Evolutionary conservation across 495 filamentous ascomycete species (phyloP).

Genomic region (Tetracladium setigerum): DNA sequence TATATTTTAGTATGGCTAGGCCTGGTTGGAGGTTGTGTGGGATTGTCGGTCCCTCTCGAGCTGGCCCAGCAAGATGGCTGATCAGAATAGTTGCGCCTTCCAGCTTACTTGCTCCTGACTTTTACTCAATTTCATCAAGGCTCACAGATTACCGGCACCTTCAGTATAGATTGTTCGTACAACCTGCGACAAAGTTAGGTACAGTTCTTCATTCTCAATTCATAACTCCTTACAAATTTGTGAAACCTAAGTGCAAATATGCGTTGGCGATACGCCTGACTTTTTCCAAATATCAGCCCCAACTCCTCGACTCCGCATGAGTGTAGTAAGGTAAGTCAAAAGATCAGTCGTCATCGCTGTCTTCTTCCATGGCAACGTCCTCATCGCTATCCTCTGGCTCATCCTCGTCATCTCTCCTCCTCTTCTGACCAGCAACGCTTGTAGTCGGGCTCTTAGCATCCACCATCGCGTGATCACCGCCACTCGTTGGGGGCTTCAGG

Average conservation of each 20-base stretch:
- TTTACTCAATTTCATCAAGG: no score
- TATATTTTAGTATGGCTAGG: slow-evolving; percentile 81
- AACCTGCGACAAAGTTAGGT: no score
- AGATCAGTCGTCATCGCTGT: slow-evolving; percentile 46
- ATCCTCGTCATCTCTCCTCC: slow-evolving; percentile 58
- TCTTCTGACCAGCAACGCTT: slow-evolving; percentile 46
- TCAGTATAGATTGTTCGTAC: no score
- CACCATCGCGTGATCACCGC: slow-evolving; percentile 31
- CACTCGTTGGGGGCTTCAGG: slow-evolving; percentile 29
- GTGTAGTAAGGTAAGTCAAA: no score
- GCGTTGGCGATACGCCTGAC: no score
- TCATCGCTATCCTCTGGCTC: slow-evolving; percentile 48
- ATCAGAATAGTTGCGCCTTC: no score
- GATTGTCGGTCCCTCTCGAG: slow-evolving; percentile 58
- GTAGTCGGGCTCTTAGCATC: slow-evolving; percentile 35
- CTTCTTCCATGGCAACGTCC: slow-evolving; percentile 70
- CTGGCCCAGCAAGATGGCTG: slow-evolving; percentile 27
- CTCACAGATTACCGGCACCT: no score
- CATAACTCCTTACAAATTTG: not conserved
- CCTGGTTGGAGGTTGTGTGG: slow-evolving; percentile 63
- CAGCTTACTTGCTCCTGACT: no score
- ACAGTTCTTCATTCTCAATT: not conserved
- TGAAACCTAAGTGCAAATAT: not conserved
- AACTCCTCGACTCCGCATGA: no score
- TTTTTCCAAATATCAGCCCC: no score